Percentiles rank a stretch among this genome's conserved stretches.
phyloP scores from a whole-genome alignment of 805 yeast species.

The Metschnikowia rubicola region DNA sequence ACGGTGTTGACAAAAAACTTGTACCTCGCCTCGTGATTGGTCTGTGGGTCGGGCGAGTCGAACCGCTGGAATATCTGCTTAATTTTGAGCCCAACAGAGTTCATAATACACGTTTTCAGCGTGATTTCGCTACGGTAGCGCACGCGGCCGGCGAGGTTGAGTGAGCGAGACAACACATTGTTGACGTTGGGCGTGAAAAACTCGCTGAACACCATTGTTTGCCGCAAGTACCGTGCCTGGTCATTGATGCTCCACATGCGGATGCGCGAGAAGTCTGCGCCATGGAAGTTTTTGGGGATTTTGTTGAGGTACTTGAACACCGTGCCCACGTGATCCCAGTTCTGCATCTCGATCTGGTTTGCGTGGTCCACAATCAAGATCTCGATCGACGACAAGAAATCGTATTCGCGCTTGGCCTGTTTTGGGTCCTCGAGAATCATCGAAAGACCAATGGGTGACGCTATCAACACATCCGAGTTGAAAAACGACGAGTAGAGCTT shows the following conservation, averaged over 20 bases:
- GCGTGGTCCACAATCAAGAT: slow-evolving; percentile 76
- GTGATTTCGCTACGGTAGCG: slow-evolving; percentile 48
- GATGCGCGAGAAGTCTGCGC: slow-evolving; percentile 86
- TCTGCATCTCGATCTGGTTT: slow-evolving; percentile 85
- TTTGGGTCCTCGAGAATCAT: slow-evolving; percentile 66
- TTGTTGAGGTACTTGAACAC: slow-evolving; percentile 65
- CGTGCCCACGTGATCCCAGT: slow-evolving; percentile 78
- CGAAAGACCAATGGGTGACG: slow-evolving; percentile 84
- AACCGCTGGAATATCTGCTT: slow-evolving; percentile 72
- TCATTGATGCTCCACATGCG: slow-evolving; percentile 92
- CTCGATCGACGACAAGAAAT: slow-evolving; percentile 87
- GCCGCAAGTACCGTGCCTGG: slow-evolving; percentile 68
- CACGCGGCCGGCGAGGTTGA: slow-evolving; percentile 58
- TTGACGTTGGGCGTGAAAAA: slow-evolving; percentile 80
- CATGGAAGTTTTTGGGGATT: slow-evolving; percentile 72
- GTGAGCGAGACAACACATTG: slow-evolving; percentile 47
- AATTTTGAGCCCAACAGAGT: slow-evolving; percentile 61
- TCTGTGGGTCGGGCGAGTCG: slow-evolving; percentile 58
- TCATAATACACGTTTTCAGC: slow-evolving; percentile 53
- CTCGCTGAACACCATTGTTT: slow-evolving; percentile 72
- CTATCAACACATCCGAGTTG: slow-evolving; percentile 79
- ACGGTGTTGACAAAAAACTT: slow-evolving; percentile 71
- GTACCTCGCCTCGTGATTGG: slow-evolving; percentile 59
- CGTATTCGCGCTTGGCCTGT: slow-evolving; percentile 60
- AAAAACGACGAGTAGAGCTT: slow-evolving; percentile 83